Evolutionary conservation across 2,329 filamentous ascomycete species (phyloP), one percentile per base, ranked within the genome.

Genomic region (Stemphylium lycopersici): DNA sequence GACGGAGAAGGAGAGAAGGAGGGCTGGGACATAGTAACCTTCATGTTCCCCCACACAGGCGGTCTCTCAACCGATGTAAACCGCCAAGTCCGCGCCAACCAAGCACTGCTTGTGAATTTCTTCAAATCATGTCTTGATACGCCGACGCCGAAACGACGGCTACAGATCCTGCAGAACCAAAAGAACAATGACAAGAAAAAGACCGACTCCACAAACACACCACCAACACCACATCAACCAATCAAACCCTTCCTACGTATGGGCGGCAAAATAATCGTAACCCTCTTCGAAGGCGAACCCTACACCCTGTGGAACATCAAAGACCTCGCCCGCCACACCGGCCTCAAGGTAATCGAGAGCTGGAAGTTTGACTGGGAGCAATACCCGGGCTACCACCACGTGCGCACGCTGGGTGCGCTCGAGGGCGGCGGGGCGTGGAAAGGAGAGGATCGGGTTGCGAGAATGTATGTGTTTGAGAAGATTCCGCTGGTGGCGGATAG

Each of bases 1-100:
- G 66, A 50, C 4, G 74, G 79, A 2, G 29, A 43, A n/a, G 38
- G 24, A 2, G 26, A 13, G 20, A 68, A 64, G 52, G 66, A 56
- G 10, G 75, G 79, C 3, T 93, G 89, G 81, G 87, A 96, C 74
- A 84, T 86, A 52, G 88, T 98, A 58, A 82, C 93, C 62, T 99
- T 98, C 85, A 96, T 97, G 81, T 99, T 99, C 76, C 95, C 95
- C 32, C 95, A 99, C 78, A 90, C 96, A 3, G 95, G 95, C 60
- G 95, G 95, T 40, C 88, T 96, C 68, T 90, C 86, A 61, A 98
- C 89, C 65, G 93, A 98, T 78, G 89, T 97, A 51, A 97, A 97
- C 79, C 84, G 95, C 32, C 95, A 99, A 77, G 92, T 97, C 12
- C 87, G 95, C 52, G 86, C 90, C 74, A 98, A 99, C 78, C 70